Evolutionary conservation across 2,329 filamentous ascomycete genomes (phyloP), one percentile per base, ranked within the genome.

Genomic region (Penicillium sp.): DNA sequence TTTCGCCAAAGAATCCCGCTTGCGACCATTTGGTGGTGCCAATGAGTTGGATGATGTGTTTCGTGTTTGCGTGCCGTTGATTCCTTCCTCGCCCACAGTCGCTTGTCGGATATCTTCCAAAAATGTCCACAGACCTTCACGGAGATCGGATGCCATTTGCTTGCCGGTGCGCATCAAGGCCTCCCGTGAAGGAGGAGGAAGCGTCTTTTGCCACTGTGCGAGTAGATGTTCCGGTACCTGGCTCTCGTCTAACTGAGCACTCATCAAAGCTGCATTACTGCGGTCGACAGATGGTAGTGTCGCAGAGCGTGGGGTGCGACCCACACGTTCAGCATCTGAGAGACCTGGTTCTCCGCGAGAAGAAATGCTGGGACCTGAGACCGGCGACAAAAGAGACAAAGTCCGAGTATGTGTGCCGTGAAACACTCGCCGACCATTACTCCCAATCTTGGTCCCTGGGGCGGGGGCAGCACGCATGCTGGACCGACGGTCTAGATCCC

Each of bases 21-120:
- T 63, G 35, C 62, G 61, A 24, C 53, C 33, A 34, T 50, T 49
- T 12, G 53, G 33, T 21, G 55, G 55, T 40, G 52, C 52, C 44
- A 60, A 39, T 33, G 57, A 58, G 15, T 51, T 55, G 55, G 61
- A 33, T n/a, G 60, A 54, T 41, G 67, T 59, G 49, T 63, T 60
- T 51, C 71, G 57, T 53, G 69, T 64, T 53, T 69, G 67, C 31
- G 71, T 72, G 37, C 81, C 83, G 53, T 76, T 82, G 55, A 88
- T 81, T 15, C 83, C 87, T 72, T 98, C 93, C 48, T 98, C 93
- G 22, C 93, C 93, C 6, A 98, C 89, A 0, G 93, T 95, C 13
- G 91, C 94, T 69, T 97, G 93, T 57, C 90, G 80, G 42, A 98
- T 82, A 64, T 98, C 93, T 66, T 97, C 93, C 52, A 95, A 82